phyloP scores from a whole-genome alignment of 345 rosid species.

The Rhodomyrtus tomentosa region DNA sequence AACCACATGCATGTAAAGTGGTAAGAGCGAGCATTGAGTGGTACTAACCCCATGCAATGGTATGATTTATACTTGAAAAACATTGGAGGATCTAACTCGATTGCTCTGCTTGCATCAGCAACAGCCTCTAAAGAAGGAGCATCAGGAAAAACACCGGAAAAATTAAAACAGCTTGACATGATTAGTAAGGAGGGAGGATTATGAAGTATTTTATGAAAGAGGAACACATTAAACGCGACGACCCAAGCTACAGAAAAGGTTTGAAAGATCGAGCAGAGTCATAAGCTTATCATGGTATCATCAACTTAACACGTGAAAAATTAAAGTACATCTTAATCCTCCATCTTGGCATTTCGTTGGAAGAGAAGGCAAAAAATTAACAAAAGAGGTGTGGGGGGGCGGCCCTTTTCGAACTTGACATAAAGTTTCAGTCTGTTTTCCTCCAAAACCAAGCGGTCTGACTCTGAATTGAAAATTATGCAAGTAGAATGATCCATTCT shows the following conservation, averaged over 20 bases:
- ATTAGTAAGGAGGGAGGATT: not conserved
- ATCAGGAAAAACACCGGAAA: not conserved
- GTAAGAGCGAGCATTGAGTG: not conserved
- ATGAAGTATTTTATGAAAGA: not conserved
- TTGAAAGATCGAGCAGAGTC: no score
- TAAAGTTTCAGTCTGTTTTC: not conserved
- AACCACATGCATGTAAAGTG: not conserved
- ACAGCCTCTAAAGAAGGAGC: slow-evolving; percentile 58
- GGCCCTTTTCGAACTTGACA: not conserved
- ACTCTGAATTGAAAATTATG: not conserved
- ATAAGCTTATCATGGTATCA: no score
- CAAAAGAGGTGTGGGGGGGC: no score
- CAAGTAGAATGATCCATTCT: not conserved
- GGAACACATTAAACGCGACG: not conserved
- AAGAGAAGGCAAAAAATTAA: no score
- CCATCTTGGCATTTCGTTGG: not conserved
- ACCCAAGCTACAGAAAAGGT: not conserved
- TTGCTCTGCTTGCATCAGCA: slow-evolving; percentile 65
- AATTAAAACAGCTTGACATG: not conserved
- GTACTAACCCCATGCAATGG: slow-evolving; percentile 63
- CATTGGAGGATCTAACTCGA: slow-evolving; percentile 49
- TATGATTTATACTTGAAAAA: slow-evolving; percentile 41
- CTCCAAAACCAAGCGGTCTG: not conserved
- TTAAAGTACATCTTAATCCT: not conserved
- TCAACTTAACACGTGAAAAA: not conserved